Evolutionary conservation across 495 filamentous ascomycete genomes (phyloP).

Genomic region (Penicillium angulare): DNA sequence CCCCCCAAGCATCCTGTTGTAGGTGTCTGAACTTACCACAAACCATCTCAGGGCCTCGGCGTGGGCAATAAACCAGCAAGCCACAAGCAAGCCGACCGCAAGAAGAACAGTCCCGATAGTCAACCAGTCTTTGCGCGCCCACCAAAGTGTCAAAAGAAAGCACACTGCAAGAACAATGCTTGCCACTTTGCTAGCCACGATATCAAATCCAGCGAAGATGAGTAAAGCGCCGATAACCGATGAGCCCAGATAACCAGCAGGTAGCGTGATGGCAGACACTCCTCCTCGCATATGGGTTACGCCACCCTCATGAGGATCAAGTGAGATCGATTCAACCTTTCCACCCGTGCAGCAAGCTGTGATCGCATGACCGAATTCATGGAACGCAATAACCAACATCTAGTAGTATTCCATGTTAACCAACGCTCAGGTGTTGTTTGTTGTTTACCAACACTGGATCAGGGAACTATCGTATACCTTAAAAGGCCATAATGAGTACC

Average conservation of each 20-base stretch:
- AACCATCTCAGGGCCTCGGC: conserved; percentile 71
- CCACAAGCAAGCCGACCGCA: conserved; percentile 68
- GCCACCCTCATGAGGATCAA: conserved; percentile 69
- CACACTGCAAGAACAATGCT: conserved; percentile 70
- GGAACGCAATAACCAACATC: conserved; percentile 85
- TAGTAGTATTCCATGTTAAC: no score
- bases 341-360: conserved; percentile 71
- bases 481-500: conserved; percentile 77
- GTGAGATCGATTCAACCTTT: conserved; percentile 66
- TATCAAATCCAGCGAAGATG: conserved; percentile 78
- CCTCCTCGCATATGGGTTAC: conserved; percentile 82
- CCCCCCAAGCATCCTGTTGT: not conserved
- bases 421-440: no score
- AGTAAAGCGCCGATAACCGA: conserved; percentile 73
- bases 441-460: not conserved
- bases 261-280: conserved; percentile 66
- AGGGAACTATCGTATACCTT: conserved; percentile 50
- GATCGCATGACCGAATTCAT: conserved; percentile 79
- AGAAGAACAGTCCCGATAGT: conserved; percentile 67
- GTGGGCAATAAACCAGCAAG: conserved; percentile 77
- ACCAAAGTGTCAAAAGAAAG: conserved; percentile 76
- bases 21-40: conserved; percentile 44
- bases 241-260: conserved; percentile 74
- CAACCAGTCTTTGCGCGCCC: conserved; percentile 74
- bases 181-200: conserved; percentile 74